Base-by-base conservation (phyloP, 768 basidiomycete genomes). In the Psilocybe cubensis region DNA sequence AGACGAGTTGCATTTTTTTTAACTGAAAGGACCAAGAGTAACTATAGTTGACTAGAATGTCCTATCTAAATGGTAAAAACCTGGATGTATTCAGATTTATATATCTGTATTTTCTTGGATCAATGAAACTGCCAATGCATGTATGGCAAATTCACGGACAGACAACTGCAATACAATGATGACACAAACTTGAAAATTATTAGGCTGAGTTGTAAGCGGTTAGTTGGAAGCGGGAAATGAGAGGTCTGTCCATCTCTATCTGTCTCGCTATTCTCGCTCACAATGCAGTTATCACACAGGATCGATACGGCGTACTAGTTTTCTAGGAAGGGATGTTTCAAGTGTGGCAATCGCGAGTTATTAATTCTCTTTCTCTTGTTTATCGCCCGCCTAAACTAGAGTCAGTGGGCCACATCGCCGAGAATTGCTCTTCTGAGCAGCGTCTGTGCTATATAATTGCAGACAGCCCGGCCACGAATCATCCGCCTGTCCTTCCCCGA, bases 391-490 rank as follows among this genome's bases (percentile, higher is more conserved):
- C 63, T 51, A 62, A 58, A 11, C 25, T 59, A 17, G 33, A 48
- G 56, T 38, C 64, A 95, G 94, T 95, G 70, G 94, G 94, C 46
- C 94, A 96, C 72, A 91, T 96, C 67, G 94, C 94, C 66, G 92
- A 94, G 80, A 91, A 89, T 66, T 96, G 94, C 71, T 83, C 92
- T 44, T 92, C 91, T 61, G 90, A 91, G 66, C 86, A 91, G 71
- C 86, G 92, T 66, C 83, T 96, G 58, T 96, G 94, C 76, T 96
- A 94, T n/a, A n/a, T 77, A 96, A 96, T 71, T 96, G 94, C 72
- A 87, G 92, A 63, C 91, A 94, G 70, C 90, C 93, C n/a, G 94
- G 94, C 38, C 94, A 96, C 66, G 94, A 96, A 73, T 93, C 91
- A 18, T 88, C 91, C 54, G 86, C 89, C 54, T 96, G 94, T 71